These are phyloP conservation scores for Gossypium lobatum DNA, from an alignment of 441 rosid species.

Conservation along the genomic window DNA sequence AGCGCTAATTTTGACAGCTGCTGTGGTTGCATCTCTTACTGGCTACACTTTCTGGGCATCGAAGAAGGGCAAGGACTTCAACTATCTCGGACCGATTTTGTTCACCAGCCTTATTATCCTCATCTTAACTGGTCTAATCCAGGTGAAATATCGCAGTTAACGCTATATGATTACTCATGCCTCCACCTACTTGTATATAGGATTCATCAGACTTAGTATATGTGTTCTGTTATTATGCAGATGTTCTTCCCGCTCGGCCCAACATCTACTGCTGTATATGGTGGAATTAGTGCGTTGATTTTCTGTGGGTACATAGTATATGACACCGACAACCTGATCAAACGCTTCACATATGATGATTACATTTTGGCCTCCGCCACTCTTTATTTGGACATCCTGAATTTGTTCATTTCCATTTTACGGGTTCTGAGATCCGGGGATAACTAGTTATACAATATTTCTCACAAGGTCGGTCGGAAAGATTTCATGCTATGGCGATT, in stretches of 20 bases:
- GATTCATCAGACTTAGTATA: background rate
- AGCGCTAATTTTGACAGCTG: slow-evolving; percentile 78
- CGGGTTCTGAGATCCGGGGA: slow-evolving; percentile 62
- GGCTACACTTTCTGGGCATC: slow-evolving; percentile 96
- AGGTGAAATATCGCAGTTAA: slow-evolving; percentile 36
- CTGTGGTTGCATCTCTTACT: slow-evolving; percentile 73
- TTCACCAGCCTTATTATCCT: slow-evolving; percentile 78
- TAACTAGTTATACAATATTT: slow-evolving; percentile 29
- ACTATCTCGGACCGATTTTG: slow-evolving; percentile 78
- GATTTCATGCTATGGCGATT: background rate
- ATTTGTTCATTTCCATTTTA: slow-evolving; percentile 76
- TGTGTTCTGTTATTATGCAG: slow-evolving; percentile 30
- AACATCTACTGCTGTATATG: slow-evolving; percentile 59
- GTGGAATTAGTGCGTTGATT: slow-evolving; percentile 69
- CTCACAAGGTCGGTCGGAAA: background rate
- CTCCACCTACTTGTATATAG: background rate
- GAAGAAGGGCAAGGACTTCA: slow-evolving; percentile 87
- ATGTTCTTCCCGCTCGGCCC: slow-evolving; percentile 83
- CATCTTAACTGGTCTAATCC: slow-evolving; percentile 67
- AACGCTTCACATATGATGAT: slow-evolving; percentile 81
- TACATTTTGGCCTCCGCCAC: slow-evolving; percentile 76
- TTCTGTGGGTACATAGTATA: slow-evolving; percentile 83
- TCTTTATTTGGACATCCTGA: slow-evolving; percentile 83
- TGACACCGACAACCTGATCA: slow-evolving; percentile 80
- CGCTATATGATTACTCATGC: background rate